Percentiles rank a stretch among this genome's conserved stretches.
Conservation (phyloP, 2,329 filamentous ascomycete species). For the Lachnellula cervina region DNA sequence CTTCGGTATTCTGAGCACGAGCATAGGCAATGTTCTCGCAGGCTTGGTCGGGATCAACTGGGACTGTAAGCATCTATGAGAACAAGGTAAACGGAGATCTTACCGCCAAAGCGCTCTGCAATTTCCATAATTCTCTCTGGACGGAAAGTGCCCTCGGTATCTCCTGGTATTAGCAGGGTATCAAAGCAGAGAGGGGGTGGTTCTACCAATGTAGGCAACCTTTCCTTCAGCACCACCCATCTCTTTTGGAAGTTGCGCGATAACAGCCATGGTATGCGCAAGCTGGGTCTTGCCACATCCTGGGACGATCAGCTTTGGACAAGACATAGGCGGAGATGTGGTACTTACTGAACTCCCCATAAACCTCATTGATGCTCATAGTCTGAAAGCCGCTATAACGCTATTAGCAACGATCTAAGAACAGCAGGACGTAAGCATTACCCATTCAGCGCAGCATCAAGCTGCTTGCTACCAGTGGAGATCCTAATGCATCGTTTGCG, state of each 20-base stretch:
- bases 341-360: constrained; percentile 50
- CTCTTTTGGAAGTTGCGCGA: constrained; percentile 52
- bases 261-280: constrained; percentile 63
- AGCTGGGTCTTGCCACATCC: constrained; percentile 66
- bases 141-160: constrained; percentile 61
- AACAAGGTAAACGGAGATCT: not conserved
- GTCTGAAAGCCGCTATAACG: constrained; percentile 58
- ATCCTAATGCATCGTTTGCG: constrained; percentile 60
- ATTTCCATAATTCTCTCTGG: constrained; percentile 64
- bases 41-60: constrained; percentile 50
- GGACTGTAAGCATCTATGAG: constrained; percentile 9
- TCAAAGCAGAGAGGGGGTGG: not conserved
- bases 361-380: constrained; percentile 63
- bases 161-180: constrained; percentile 17
- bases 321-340: not conserved
- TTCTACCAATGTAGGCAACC: constrained; percentile 59
- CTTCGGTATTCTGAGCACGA: constrained; percentile 60
- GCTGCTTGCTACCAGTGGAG: constrained; percentile 65
- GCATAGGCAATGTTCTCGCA: constrained; percentile 65
- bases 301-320: constrained; percentile 14
- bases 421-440: constrained; percentile 24
- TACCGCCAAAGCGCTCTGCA: constrained; percentile 56
- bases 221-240: constrained; percentile 65
- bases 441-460: constrained; percentile 61
- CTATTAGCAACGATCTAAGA: constrained; percentile 4